Evolutionary conservation across 352 stramenopile genomes (phyloP).

Genomic region (Hyphochytrium catenoides): DNA sequence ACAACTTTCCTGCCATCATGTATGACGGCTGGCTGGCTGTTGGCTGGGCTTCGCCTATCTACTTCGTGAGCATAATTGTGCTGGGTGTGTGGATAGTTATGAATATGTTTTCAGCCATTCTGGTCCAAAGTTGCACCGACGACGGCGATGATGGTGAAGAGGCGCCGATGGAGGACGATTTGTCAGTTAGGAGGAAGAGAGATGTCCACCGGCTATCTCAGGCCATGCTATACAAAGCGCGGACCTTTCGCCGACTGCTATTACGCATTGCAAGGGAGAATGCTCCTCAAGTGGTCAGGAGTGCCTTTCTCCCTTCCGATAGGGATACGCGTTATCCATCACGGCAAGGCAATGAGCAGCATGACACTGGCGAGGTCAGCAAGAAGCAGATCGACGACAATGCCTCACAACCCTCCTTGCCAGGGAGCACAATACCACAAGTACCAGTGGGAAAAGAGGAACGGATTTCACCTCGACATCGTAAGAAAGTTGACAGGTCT

Average conservation of each 20-base stretch:
- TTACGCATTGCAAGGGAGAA: too few species aligned
- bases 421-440: too few species aligned
- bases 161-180: background rate
- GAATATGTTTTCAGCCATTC: slow-evolving; percentile 77
- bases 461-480: too few species aligned
- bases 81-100: slow-evolving; percentile 74
- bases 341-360: too few species aligned
- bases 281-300: too few species aligned
- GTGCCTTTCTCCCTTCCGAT: too few species aligned
- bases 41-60: slow-evolving; percentile 27
- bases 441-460: too few species aligned
- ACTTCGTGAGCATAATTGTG: slow-evolving; percentile 57
- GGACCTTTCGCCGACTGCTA: too few species aligned
- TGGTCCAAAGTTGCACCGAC: slow-evolving; percentile 66
- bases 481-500: too few species aligned
- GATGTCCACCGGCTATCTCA: background rate
- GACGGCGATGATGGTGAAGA: slow-evolving; percentile 25
- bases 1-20: slow-evolving; percentile 85
- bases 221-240: too few species aligned
- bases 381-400: slow-evolving; percentile 4
- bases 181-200: background rate
- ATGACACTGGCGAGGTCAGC: slow-evolving; percentile 1
- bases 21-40: slow-evolving; percentile 69
- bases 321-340: too few species aligned
- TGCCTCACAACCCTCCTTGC: too few species aligned